Evolutionary conservation across 2,329 filamentous ascomycete species (phyloP), one percentile per base, ranked within the genome.

Genomic region (Colletotrichum musicola): DNA sequence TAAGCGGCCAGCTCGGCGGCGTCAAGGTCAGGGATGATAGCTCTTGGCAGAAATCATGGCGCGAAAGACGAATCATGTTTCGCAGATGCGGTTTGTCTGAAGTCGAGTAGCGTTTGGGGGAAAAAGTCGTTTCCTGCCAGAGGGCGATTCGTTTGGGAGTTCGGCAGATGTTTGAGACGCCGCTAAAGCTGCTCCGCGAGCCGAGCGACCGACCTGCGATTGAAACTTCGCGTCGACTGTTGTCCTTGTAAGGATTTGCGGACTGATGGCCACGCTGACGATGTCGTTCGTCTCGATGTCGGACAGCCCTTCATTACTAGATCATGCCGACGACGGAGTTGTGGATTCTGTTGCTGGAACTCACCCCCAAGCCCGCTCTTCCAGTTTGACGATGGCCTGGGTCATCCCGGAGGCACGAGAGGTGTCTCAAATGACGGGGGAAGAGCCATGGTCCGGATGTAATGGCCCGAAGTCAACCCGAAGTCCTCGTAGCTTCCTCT

Each of bases 241-340:
- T 25, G 3, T 25, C 4, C 22, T 25, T 4, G 22, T 25, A 25
- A 25, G 22, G 22, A 30, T 7, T 9, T 30, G 7, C 27, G 27
- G 7, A 9, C 85, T 85, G 68, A 87, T 85, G 1, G 84, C 85
- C 13, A 87, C 81, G 68, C 81, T 83, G 18, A 82, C 80, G 14
- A 87, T 77, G 6, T 81, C 74, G 0, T 74, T 73, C 0, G 80
- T 78, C 22, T 71, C 67, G 40, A 82, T 75, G 7, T 68, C 61
- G 16, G 77, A 74, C 3, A 75, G 69, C 14, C 75, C 57, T 30
- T 25, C 22, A 25, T 25, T 30, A 30, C 27, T 9, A 9, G 66
- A 86, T 80, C 79, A 86, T 84, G 44, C 75, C 73, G 3, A 74
- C 76, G 65, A 86, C 83, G 59, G 80, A 81, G 51, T 80, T 74